Conservation (phyloP, 345 rosid species). For the Microthlaspi erraticum region DNA sequence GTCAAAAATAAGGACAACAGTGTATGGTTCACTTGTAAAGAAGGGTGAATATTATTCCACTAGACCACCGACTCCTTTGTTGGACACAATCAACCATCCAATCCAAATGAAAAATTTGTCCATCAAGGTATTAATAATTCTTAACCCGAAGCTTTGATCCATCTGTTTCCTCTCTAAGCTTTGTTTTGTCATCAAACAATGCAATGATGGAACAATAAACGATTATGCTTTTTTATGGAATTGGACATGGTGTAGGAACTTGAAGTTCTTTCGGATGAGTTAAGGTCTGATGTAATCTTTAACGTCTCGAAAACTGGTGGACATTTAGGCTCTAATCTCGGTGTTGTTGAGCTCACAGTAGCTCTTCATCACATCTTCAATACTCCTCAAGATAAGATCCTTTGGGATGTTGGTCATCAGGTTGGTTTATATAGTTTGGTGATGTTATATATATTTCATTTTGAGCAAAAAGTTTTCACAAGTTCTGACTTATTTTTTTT, state of each 20-base stretch:
- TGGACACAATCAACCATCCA: constrained; percentile 91
- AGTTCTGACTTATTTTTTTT: constrained; percentile 7
- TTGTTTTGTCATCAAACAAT: constrained; percentile 15
- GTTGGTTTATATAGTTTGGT: constrained; percentile 59
- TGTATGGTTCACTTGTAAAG: constrained; percentile 75
- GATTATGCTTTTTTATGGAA: constrained; percentile 63
- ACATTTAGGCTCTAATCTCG: constrained; percentile 94
- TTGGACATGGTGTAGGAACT: constrained; percentile 69
- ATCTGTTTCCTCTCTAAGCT: not conserved
- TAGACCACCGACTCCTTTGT: constrained; percentile 84
- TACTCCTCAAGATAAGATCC: constrained; percentile 81
- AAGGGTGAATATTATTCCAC: constrained; percentile 67
- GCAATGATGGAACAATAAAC: constrained; percentile 60
- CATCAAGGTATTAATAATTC: constrained; percentile 51
- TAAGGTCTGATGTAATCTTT: constrained; percentile 89
- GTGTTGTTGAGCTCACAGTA: constrained; percentile 97
- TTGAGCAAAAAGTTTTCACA: not conserved
- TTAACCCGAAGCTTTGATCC: not conserved
- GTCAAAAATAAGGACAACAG: constrained; percentile 55
- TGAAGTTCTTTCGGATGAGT: constrained; percentile 79
- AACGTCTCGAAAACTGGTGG: constrained; percentile 95
- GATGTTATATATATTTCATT: not conserved
- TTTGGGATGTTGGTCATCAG: constrained; percentile 99
- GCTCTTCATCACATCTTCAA: constrained; percentile 95
- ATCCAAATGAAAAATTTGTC: constrained; percentile 95